phyloP scores from a whole-genome alignment of 1,139 yeast species.

The Groenewaldozyma auringiensis region DNA sequence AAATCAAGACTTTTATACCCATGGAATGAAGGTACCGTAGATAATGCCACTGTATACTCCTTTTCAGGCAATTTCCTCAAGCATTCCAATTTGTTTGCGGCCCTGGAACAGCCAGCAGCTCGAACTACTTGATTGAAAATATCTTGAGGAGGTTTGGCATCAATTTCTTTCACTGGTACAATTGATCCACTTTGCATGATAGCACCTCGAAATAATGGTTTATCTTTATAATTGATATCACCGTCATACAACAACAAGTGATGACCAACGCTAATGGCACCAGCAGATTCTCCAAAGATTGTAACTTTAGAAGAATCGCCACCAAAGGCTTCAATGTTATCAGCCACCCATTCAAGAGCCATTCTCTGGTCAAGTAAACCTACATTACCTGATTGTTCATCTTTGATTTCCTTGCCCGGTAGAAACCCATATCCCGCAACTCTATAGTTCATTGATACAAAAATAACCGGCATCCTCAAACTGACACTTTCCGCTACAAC shows the following conservation, averaged over 20 bases:
- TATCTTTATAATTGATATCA: constrained; percentile 15
- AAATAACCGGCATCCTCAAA: constrained; percentile 17
- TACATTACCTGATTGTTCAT: constrained; percentile 19
- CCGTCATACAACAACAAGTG: constrained; percentile 25
- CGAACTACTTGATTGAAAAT: constrained; percentile 14
- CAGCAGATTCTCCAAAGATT: constrained; percentile 35
- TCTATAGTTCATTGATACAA: constrained; percentile 26
- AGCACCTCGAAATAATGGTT: constrained; percentile 25
- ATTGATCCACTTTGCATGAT: constrained; percentile 18
- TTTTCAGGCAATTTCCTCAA: constrained; percentile 12
- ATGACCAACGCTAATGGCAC: constrained; percentile 29
- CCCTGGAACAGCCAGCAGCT: constrained; percentile 12
- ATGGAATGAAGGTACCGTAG: constrained; percentile 11
- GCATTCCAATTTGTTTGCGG: constrained; percentile 14
- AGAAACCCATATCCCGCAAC: constrained; percentile 32
- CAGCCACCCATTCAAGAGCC: constrained; percentile 35
- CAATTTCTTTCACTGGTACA: constrained; percentile 11
- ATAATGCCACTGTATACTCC: constrained; percentile 13
- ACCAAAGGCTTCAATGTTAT: constrained; percentile 33
- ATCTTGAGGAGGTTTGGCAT: constrained; percentile 11
- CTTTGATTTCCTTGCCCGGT: constrained; percentile 21
- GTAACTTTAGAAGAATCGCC: constrained; percentile 34
- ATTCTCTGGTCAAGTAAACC: constrained; percentile 32
- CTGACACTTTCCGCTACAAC: constrained; percentile 18
- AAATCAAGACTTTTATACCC: constrained; percentile 12